Evolutionary conservation across 164 flowering plant genomes (phyloP).

Genomic region (Sextonia rubra): DNA sequence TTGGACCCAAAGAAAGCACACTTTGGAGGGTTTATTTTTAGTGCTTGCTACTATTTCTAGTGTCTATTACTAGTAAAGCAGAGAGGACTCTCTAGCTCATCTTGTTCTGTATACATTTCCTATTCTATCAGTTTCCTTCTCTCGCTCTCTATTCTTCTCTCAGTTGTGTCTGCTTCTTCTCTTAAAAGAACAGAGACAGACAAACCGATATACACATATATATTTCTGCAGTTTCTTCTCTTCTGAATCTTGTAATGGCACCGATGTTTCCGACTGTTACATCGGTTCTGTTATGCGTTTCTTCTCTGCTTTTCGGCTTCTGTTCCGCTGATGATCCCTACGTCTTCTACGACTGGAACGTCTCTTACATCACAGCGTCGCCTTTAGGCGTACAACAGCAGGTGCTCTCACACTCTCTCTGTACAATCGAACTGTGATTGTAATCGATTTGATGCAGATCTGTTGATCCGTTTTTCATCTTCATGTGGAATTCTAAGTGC

Average conservation of each 20-base stretch:
- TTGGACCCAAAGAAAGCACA: no score
- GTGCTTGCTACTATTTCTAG: no score
- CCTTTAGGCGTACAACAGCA: slow-evolving; percentile 78
- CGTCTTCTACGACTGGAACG: slow-evolving; percentile 38
- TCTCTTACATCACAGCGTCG: slow-evolving; percentile 60
- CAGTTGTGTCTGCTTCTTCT: no score
- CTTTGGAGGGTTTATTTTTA: no score
- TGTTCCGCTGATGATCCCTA: slow-evolving; percentile 53
- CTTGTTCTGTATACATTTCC: no score
- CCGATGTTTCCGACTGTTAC: slow-evolving; percentile 9
- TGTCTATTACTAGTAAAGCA: no score
- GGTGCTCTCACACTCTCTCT: slow-evolving; percentile 28
- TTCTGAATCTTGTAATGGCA: slow-evolving; percentile 19
- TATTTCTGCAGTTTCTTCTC: background rate
- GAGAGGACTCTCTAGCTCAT: no score
- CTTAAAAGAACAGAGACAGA: background rate
- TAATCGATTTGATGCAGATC: no score
- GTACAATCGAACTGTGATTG: no score
- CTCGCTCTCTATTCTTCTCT: background rate
- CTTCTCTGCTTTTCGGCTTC: slow-evolving; percentile 13
- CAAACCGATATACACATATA: slow-evolving; percentile 10
- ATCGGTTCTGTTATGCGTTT: slow-evolving; percentile 22
- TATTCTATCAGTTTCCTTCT: no score
- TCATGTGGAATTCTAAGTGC: no score
- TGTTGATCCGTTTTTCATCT: no score